phyloP scores from a whole-genome alignment of 225 moss, liverwort and hornwort species.

The Polytrichum formosum region DNA sequence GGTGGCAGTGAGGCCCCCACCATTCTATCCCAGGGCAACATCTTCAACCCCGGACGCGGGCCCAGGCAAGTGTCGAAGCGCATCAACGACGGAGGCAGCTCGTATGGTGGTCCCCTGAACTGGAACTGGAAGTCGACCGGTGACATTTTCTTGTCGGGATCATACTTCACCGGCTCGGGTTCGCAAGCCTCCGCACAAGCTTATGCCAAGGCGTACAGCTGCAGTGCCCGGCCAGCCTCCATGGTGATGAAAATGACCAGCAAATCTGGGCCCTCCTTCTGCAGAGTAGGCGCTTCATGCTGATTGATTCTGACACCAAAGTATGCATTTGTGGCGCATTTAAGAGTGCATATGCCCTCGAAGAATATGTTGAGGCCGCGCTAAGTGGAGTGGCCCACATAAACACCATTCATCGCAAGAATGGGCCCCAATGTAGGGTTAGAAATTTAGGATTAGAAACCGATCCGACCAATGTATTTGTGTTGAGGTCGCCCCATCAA shows the following conservation, averaged over 20 bases:
- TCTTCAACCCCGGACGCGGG: constrained; percentile 12
- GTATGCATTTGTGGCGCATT: no score
- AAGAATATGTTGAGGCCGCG: constrained; percentile 9
- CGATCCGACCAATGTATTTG: background rate
- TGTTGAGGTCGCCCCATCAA: background rate
- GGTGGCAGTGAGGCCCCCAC: constrained; percentile 22
- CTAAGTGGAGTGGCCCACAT: constrained; percentile 14
- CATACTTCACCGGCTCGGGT: constrained; percentile 3
- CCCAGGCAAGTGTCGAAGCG: constrained; percentile 20
- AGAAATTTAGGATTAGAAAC: no score
- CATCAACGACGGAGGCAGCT: constrained; percentile 12
- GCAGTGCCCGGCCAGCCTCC: background rate
- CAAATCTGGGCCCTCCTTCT: constrained; percentile 3
- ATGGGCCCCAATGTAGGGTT: no score
- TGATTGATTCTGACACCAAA: background rate
- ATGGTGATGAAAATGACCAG: constrained; percentile 10
- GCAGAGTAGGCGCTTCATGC: constrained; percentile 1
- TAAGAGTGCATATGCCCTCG: background rate
- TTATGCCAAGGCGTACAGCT: constrained; percentile 14
- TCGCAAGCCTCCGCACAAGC: background rate
- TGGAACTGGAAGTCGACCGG: constrained; percentile 7
- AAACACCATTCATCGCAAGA: no score
- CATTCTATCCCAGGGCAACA: constrained; percentile 23
- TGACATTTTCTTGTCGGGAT: background rate
- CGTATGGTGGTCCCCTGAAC: background rate